phyloP scores from a whole-genome alignment of 2,329 filamentous ascomycete species.

The Colletotrichum camelliae region DNA sequence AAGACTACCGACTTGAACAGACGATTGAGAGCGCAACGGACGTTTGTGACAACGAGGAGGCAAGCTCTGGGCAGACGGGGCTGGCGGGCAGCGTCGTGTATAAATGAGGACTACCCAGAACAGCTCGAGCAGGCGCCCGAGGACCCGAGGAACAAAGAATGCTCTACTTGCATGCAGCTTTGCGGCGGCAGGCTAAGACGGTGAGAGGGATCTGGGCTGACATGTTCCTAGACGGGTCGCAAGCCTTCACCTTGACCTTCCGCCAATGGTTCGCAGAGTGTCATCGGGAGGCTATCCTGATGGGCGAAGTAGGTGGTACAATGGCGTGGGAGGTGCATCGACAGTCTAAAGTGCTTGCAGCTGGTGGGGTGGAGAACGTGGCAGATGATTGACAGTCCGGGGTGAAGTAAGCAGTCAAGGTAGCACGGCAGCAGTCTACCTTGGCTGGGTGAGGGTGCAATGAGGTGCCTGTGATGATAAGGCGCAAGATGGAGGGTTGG shows the following conservation, averaged over 20 bases:
- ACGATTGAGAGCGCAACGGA: not conserved
- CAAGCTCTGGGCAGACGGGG: not conserved
- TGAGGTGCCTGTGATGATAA: not conserved
- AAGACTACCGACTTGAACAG: not conserved
- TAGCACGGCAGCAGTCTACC: not conserved
- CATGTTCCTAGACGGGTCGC: not conserved
- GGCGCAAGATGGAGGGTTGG: not conserved
- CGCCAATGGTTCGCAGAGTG: not conserved
- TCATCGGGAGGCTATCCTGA: not conserved
- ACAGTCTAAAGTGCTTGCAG: constrained; percentile 12
- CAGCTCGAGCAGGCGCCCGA: not conserved
- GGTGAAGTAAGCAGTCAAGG: not conserved
- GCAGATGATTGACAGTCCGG: not conserved
- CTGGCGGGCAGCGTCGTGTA: not conserved
- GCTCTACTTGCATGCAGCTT: not conserved
- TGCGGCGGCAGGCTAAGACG: not conserved
- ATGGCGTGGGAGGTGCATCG: not conserved
- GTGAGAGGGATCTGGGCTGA: not conserved
- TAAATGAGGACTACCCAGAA: not conserved
- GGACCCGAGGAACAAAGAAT: not conserved
- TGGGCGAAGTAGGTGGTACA: not conserved
- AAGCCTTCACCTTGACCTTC: not conserved
- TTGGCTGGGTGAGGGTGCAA: not conserved
- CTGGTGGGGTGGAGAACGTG: not conserved
- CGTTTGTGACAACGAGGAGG: not conserved